Conservation (phyloP, 176 grass and related monocot genomes). For the Tillandsia leiboldiana region DNA sequence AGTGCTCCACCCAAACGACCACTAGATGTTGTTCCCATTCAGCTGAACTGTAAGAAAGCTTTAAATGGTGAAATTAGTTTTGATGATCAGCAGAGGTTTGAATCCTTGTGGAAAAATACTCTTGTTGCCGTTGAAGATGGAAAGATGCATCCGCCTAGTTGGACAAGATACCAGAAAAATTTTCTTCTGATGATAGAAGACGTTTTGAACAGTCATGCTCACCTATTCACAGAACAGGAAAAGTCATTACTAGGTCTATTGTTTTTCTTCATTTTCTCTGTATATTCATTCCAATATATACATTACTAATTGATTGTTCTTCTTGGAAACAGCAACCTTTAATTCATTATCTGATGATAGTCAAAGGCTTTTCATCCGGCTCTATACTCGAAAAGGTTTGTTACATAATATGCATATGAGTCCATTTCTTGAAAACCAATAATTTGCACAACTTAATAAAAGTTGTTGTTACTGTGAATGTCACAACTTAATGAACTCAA, state of each 20-base stretch:
- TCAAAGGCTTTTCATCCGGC: conserved; percentile 83
- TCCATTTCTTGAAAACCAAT: conserved; percentile 13
- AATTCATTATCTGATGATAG: conserved; percentile 50
- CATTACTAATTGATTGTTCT: conserved; percentile 7
- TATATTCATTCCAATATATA: conserved; percentile 5
- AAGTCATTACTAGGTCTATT: conserved; percentile 64
- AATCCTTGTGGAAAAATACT: conserved; percentile 54
- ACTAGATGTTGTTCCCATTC: conserved; percentile 50
- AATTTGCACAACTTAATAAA: not conserved
- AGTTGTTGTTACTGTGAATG: no score
- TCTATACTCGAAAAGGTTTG: conserved; percentile 90
- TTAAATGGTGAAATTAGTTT: conserved; percentile 18
- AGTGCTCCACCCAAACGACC: conserved; percentile 35
- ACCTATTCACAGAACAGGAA: conserved; percentile 58
- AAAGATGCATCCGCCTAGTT: conserved; percentile 26
- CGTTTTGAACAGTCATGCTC: conserved; percentile 62
- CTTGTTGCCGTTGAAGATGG: conserved; percentile 31
- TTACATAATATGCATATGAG: conserved; percentile 15
- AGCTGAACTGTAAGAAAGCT: conserved; percentile 49
- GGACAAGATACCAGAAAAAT: conserved; percentile 57
- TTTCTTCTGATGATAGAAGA: conserved; percentile 67
- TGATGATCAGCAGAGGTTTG: conserved; percentile 17
- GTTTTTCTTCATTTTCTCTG: conserved; percentile 5
- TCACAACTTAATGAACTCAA: no score
- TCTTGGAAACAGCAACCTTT: conserved; percentile 49